A percentile compares a stretch with the other conserved stretches of the same genome.
Evolutionary conservation across 306 rosid genomes (phyloP).

Genomic region (Gleditsia sinensis): DNA sequence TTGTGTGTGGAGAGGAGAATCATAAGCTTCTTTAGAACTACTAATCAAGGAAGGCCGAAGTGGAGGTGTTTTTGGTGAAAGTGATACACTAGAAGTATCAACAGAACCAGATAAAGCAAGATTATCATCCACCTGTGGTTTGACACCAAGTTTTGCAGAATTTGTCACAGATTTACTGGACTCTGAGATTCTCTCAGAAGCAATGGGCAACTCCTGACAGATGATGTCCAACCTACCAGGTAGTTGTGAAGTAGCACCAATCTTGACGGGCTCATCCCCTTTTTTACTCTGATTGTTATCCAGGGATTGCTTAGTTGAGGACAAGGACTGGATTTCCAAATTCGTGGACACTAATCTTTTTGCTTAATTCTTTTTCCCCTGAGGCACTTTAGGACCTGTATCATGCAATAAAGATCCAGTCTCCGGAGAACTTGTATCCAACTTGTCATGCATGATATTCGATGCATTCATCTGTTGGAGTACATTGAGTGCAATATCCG

Average conservation of each 20-base stretch:
- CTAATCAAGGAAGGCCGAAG: conserved; percentile 26
- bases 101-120: conserved; percentile 37
- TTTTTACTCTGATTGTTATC: conserved; percentile 32
- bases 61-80: conserved; percentile 59
- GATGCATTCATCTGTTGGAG: conserved; percentile 71
- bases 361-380: conserved; percentile 34
- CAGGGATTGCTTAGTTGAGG: conserved; percentile 46
- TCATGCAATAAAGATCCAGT: conserved; percentile 37
- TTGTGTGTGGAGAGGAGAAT: conserved; percentile 42
- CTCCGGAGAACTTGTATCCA: conserved; percentile 47
- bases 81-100: conserved; percentile 37
- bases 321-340: conserved; percentile 25
- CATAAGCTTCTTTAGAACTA: conserved; percentile 32
- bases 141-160: conserved; percentile 30
- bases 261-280: conserved; percentile 41
- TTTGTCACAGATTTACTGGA: conserved; percentile 29
- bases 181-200: conserved; percentile 37
- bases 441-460: conserved; percentile 47
- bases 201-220: conserved; percentile 31
- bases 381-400: conserved; percentile 43
- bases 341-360: conserved; percentile 16
- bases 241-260: conserved; percentile 25
- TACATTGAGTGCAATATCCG: conserved; percentile 64
- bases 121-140: conserved; percentile 30
- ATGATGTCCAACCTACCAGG: conserved; percentile 17